These are phyloP conservation scores for Neovahlkampfia damariscottae DNA, from an alignment of 78 protist genomes.

Conservation along the genomic window DNA sequence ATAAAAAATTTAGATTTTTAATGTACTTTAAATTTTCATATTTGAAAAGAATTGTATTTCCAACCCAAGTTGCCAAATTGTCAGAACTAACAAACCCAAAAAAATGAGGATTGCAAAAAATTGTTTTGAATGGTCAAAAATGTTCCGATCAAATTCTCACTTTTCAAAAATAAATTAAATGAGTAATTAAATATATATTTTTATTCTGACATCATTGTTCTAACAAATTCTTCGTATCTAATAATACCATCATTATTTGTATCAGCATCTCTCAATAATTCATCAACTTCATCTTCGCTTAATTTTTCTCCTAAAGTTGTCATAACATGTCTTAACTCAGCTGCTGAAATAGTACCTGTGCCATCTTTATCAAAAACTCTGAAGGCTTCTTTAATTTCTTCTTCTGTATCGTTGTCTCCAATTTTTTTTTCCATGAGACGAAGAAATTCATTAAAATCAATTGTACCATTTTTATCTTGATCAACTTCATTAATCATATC, in stretches of 20 bases:
- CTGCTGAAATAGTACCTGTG: conserved; percentile 87
- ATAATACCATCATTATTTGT: conserved; percentile 81
- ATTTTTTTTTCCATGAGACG: conserved; percentile 92
- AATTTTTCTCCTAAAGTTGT: conserved; percentile 83
- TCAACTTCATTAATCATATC: conserved; percentile 99
- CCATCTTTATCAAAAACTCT: conserved; percentile 98
- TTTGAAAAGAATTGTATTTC: no score
- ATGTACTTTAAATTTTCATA: no score
- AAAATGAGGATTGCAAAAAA: no score
- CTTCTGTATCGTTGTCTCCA: conserved; percentile 98
- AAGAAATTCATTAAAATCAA: conserved; percentile 97
- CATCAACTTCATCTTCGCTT: conserved; percentile 88
- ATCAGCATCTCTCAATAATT: conserved; percentile 91
- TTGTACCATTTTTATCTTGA: conserved; percentile 49
- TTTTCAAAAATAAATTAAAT: no score
- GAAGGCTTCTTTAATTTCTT: conserved; percentile 98
- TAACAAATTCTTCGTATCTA: conserved; percentile 89
- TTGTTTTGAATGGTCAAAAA: no score
- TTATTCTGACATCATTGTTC: conserved; percentile 72
- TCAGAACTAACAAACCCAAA: no score
- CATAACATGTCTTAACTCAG: conserved; percentile 92
- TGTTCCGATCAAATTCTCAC: no score
- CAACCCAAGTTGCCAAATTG: no score
- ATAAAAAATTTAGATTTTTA: no score
- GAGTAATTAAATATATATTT: no score